A percentile compares a stretch with the other conserved stretches of the same genome.
Evolutionary conservation across 495 filamentous ascomycete species (phyloP).

Genomic region (Bryoglossum gracile): DNA sequence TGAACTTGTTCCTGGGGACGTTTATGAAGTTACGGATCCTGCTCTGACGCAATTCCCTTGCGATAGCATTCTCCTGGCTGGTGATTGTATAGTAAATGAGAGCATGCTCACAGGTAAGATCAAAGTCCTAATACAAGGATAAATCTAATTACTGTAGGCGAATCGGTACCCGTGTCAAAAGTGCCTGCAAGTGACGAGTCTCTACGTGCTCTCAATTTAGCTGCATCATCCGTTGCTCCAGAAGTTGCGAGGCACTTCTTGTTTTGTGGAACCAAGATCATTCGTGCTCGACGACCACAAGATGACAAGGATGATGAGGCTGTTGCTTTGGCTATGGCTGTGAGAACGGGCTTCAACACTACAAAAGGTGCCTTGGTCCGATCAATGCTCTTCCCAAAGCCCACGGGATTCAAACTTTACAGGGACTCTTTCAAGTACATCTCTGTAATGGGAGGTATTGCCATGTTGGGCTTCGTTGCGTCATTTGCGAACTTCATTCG

Average conservation of each 20-base stretch:
- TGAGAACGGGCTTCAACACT: conserved; percentile 92
- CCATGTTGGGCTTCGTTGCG: conserved; percentile 76
- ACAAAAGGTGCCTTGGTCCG: conserved; percentile 94
- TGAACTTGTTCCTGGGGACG: conserved; percentile 90
- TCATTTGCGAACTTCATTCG: conserved; percentile 91
- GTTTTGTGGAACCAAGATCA: conserved; percentile 92
- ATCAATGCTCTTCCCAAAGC: conserved; percentile 98
- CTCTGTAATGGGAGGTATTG: conserved; percentile 91
- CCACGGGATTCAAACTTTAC: conserved; percentile 97
- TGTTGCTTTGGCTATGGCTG: conserved; percentile 83
- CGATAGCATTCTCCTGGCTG: conserved; percentile 85
- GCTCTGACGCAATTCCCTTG: conserved; percentile 89
- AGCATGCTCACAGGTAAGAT: conserved; percentile 88
- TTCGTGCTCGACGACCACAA: conserved; percentile 81
- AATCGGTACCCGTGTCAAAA: conserved; percentile 96
- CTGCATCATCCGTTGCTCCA: conserved; percentile 68
- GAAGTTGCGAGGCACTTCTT: conserved; percentile 81
- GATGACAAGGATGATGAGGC: conserved; percentile 78
- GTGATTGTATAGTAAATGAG: conserved; percentile 98
- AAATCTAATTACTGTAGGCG: conserved; percentile 44
- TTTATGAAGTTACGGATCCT: conserved; percentile 96
- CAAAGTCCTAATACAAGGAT: conserved; percentile 19
- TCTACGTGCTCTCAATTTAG: conserved; percentile 63
- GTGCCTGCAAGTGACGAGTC: conserved; percentile 77
- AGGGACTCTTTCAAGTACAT: conserved; percentile 97